Base-by-base conservation (phyloP, 2,329 filamentous ascomycete genomes). In the Oidium heveae region DNA sequence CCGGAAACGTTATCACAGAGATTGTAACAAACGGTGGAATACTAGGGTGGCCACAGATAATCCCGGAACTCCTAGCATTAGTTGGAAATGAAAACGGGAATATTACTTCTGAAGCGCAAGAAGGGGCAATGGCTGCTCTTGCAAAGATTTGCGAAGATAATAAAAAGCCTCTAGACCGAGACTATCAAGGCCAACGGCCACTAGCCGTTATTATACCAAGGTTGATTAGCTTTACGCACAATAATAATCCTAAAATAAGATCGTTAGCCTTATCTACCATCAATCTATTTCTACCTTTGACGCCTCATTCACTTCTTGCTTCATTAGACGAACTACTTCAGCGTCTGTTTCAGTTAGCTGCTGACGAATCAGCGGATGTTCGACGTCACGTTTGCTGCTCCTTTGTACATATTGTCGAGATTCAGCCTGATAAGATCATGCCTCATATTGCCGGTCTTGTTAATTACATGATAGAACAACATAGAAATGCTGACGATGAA, bases 111-210 rank as follows among this genome's bases (percentile, higher is more conserved):
- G 76, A 85, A 63, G 80, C 82, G 13, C 87, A 95, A 65, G 89
- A 98, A 66, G 88, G 88, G 57, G 88, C 86, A 61, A 94, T 96
- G 84, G 79, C 84, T 52, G 88, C 91, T 51, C 73, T 98, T 67
- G 73, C 83, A 66, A 96, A 96, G 72, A 88, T 98, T 58, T 98
- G 91, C 68, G 91, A 98, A 68, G 91, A 98, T 69, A 95, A 94
- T 69, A 81, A 79, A 63, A 86, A 84, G 65, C 74, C 86, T 56
- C 72, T 98, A 54, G 86, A 94, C 68, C 80, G 82, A 62, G 86
- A 94, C 59, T 86, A 94, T 66, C 80, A 87, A 64, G 86, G 87
- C 57, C 82, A 95, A 67, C 77, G 87, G 55, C 91, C 91, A 1
- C 76, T 96, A 57, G 83, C 84, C 65, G 82, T 87, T 62, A 79